These are phyloP conservation scores for Geotrichum histeridarum DNA, from an alignment of 1,139 yeast species.

Conservation along the genomic window DNA sequence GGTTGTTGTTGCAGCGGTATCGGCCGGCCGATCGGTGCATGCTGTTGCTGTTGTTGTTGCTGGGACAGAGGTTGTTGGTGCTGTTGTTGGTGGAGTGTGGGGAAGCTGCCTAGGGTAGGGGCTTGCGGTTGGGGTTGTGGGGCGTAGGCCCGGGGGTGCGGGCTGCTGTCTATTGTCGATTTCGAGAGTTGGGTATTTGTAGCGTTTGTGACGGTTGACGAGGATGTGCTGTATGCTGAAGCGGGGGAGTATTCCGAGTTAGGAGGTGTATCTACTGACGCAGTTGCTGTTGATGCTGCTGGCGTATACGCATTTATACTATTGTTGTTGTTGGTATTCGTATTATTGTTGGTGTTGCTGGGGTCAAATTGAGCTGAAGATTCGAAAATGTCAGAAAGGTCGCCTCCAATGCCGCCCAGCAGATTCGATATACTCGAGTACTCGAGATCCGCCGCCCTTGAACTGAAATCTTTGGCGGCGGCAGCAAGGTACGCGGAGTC, in stretches of 20 bases:
- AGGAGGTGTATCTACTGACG: constrained; percentile 3
- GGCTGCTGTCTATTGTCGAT: neutral
- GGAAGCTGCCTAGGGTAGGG: neutral
- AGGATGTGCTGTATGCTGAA: neutral
- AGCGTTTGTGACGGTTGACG: neutral
- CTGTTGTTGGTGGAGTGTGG: constrained; percentile 1
- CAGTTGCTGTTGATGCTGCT: neutral
- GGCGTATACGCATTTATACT: neutral
- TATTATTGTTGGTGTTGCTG: neutral
- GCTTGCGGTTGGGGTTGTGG: constrained; percentile 6
- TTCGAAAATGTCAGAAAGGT: neutral
- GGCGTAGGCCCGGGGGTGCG: neutral
- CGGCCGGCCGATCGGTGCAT: neutral
- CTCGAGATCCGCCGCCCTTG: constrained; percentile 20
- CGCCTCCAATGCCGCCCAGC: constrained; percentile 9
- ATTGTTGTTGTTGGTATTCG: neutral
- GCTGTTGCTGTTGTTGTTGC: too few species aligned
- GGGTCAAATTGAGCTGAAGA: neutral
- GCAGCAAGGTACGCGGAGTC: neutral
- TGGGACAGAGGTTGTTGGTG: neutral
- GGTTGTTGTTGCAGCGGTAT: neutral
- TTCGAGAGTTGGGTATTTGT: neutral
- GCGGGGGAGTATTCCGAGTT: constrained; percentile 8
- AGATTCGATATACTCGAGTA: constrained; percentile 17
- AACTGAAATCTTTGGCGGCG: constrained; percentile 15